Evolutionary conservation across 2,329 filamentous ascomycete species (phyloP).

Genomic region (Ceratocystis huliohia): DNA sequence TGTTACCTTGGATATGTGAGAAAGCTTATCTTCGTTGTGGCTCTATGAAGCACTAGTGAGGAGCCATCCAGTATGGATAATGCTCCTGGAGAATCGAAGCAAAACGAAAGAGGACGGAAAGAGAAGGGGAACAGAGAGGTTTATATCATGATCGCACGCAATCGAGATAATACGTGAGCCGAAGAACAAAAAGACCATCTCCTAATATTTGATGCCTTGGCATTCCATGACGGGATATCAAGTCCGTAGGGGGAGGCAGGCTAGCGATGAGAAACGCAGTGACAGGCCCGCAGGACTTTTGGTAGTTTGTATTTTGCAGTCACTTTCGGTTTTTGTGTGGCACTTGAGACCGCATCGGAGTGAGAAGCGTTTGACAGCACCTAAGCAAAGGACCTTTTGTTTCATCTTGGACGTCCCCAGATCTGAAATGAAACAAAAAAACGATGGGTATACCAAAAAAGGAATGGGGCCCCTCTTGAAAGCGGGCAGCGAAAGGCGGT

Average conservation of each 20-base stretch:
- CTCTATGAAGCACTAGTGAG: background rate
- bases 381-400: background rate
- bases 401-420: background rate
- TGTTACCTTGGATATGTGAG: background rate
- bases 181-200: background rate
- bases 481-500: background rate
- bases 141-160: background rate
- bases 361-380: slow-evolving; percentile 3
- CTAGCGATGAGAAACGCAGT: background rate
- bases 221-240: background rate
- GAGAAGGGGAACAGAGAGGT: background rate
- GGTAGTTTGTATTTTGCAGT: background rate
- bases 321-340: background rate
- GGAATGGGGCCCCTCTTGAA: background rate
- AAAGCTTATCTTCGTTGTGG: background rate
- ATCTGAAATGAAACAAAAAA: background rate
- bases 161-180: background rate
- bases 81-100: background rate
- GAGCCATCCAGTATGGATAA: background rate
- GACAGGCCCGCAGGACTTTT: background rate
- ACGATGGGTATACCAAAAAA: background rate
- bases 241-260: no score
- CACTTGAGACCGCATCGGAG: slow-evolving; percentile 8
- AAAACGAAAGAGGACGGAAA: background rate
- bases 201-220: background rate